Conservation (phyloP, 352 stramenopile genomes). For the Thraustochytrium sp. region DNA sequence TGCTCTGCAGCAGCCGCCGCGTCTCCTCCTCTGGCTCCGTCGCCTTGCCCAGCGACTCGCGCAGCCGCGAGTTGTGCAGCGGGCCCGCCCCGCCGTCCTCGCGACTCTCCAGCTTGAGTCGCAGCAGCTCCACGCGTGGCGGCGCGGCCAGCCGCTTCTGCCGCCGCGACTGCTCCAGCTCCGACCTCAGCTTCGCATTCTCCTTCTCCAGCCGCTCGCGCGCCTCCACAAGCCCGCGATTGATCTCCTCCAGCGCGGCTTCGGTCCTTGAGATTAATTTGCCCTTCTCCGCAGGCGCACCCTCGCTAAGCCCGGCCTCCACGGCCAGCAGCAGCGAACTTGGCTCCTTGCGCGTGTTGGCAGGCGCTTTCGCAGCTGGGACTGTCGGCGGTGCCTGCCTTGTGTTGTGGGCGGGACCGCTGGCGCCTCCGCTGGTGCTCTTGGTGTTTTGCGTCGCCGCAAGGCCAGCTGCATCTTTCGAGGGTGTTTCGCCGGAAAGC, state of each 20-base stretch:
- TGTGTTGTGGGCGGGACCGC: too few species aligned
- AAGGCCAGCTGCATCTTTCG: too few species aligned
- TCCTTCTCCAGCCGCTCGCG: neutral
- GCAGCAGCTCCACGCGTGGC: neutral
- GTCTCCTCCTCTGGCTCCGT: slow-evolving; percentile 5
- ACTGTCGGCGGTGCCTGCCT: neutral
- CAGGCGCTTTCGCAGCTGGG: neutral
- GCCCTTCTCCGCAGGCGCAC: too few species aligned
- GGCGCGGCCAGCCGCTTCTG: neutral
- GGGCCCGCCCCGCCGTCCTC: neutral
- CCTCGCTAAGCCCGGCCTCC: too few species aligned
- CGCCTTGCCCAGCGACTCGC: neutral
- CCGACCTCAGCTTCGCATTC: neutral
- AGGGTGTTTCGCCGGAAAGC: too few species aligned
- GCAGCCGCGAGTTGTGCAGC: neutral
- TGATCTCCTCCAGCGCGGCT: neutral
- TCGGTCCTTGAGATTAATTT: neutral
- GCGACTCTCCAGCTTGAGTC: neutral
- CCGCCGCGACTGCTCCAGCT: neutral
- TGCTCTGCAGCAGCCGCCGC: neutral
- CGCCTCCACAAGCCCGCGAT: neutral
- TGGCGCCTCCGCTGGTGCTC: too few species aligned
- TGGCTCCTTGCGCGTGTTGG: neutral
- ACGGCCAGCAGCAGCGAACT: neutral
- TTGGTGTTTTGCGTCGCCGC: too few species aligned